A percentile compares a stretch with the other conserved stretches of the same genome.
These are phyloP conservation scores for Aspergillus eucalypticola DNA, from an alignment of 2,329 filamentous ascomycete genomes.

Conservation along the genomic window DNA sequence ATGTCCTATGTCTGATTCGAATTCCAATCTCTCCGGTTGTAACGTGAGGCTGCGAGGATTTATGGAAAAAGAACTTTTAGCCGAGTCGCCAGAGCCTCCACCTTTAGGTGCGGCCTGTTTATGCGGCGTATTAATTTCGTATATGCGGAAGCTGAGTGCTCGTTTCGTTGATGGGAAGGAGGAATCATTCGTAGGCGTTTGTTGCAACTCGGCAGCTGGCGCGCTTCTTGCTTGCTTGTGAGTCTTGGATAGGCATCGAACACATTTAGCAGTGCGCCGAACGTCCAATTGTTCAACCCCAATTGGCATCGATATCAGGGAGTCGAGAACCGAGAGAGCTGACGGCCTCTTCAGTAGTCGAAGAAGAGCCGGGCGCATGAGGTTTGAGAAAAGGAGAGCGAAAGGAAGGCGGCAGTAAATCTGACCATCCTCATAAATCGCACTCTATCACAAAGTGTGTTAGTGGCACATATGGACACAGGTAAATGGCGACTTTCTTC, in stretches of 20 bases:
- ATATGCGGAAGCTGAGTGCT: slow-evolving; percentile 17
- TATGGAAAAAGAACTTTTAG: neutral
- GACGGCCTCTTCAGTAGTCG: slow-evolving; percentile 46
- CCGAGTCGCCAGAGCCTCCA: neutral
- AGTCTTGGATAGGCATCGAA: slow-evolving; percentile 30
- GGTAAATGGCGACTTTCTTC: neutral
- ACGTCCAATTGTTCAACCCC: slow-evolving; percentile 36
- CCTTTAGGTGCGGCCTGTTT: slow-evolving; percentile 4
- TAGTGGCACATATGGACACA: slow-evolving; percentile 1
- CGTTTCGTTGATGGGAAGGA: slow-evolving; percentile 8
- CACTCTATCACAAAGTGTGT: neutral
- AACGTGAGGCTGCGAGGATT: slow-evolving; percentile 24
- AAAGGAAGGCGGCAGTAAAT: slow-evolving; percentile 12
- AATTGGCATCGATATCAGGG: slow-evolving; percentile 31
- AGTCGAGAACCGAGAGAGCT: slow-evolving; percentile 40
- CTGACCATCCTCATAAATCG: slow-evolving; percentile 33
- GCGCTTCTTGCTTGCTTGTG: slow-evolving; percentile 10
- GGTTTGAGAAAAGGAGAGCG: slow-evolving; percentile 23
- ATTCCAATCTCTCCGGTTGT: slow-evolving; percentile 39
- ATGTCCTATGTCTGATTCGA: slow-evolving; percentile 46
- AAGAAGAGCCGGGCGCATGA: slow-evolving; percentile 47
- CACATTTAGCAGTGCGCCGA: slow-evolving; percentile 24
- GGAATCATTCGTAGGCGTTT: slow-evolving; percentile 3
- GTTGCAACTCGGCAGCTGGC: slow-evolving; percentile 10
- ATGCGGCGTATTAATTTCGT: slow-evolving; percentile 30